phyloP scores from a whole-genome alignment of 345 rosid species.

The Hibiscus trionum region DNA sequence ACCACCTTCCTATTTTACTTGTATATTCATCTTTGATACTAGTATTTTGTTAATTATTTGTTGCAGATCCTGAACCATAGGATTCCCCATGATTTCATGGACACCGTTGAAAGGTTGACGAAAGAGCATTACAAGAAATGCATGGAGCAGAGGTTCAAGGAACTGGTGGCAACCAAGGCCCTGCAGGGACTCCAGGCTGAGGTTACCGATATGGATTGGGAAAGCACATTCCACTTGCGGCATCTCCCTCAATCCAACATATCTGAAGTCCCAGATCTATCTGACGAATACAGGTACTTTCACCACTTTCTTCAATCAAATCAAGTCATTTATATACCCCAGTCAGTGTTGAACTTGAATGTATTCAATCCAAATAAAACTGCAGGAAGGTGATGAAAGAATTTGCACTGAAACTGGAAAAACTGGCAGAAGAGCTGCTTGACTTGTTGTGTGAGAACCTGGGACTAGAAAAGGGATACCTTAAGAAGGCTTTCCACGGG shows the following conservation, averaged over 20 bases:
- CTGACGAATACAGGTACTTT: constrained; percentile 56
- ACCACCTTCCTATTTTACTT: neutral
- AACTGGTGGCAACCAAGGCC: constrained; percentile 57
- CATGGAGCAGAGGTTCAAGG: constrained; percentile 83
- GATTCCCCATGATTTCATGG: constrained; percentile 54
- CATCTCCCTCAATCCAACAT: constrained; percentile 74
- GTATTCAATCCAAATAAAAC: neutral
- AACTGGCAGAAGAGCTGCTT: constrained; percentile 69
- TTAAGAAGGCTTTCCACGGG: constrained; percentile 62
- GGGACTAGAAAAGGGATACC: constrained; percentile 65
- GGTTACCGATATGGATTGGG: constrained; percentile 87
- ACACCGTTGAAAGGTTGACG: constrained; percentile 64
- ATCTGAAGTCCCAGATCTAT: constrained; percentile 61
- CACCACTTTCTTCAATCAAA: too few relatives aligned
- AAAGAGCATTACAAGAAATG: constrained; percentile 80
- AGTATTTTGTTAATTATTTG: neutral
- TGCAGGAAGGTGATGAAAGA: constrained; percentile 67
- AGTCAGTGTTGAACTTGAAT: neutral
- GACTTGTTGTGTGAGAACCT: constrained; percentile 83
- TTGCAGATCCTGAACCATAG: constrained; percentile 72
- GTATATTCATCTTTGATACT: too few relatives aligned
- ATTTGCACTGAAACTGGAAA: constrained; percentile 63
- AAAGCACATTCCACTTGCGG: constrained; percentile 64
- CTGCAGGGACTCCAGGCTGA: constrained; percentile 54
- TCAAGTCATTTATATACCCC: too few relatives aligned